These are phyloP conservation scores for Blastobotrys mokoenaii DNA, from an alignment of 805 yeast species.

Conservation along the genomic window DNA sequence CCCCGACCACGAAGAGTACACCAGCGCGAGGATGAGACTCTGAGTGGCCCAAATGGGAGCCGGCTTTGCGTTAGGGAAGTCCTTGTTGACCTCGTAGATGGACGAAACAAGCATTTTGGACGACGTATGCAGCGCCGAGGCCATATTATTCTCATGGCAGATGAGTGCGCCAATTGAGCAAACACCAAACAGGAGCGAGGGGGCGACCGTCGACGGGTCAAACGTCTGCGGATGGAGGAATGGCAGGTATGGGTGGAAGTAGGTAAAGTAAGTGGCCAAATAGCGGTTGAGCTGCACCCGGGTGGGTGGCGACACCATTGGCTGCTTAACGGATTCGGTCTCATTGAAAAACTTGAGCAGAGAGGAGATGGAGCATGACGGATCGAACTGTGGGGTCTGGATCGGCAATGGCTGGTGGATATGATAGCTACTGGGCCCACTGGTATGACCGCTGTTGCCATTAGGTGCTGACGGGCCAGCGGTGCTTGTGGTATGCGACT, in stretches of 20 bases:
- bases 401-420: constrained; percentile 1
- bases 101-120: constrained; percentile 23
- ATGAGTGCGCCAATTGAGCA: constrained; percentile 29
- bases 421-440: constrained; percentile 5
- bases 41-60: constrained; percentile 27
- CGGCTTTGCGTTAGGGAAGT: constrained; percentile 18
- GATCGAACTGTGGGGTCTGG: constrained; percentile 14
- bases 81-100: constrained; percentile 21
- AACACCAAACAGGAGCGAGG: constrained; percentile 26
- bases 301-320: constrained; percentile 13
- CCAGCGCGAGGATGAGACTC: constrained; percentile 21
- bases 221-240: constrained; percentile 28
- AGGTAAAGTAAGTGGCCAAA: constrained; percentile 25
- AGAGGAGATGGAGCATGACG: constrained; percentile 7
- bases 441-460: constrained; percentile 4
- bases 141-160: constrained; percentile 22
- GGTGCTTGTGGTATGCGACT: neutral
- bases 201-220: constrained; percentile 23
- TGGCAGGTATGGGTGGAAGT: constrained; percentile 28
- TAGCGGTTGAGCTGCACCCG: constrained; percentile 25
- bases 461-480: constrained; percentile 1
- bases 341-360: constrained; percentile 13
- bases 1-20: constrained; percentile 26
- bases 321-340: constrained; percentile 3
- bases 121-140: constrained; percentile 21